These are phyloP conservation scores for Solanum virginianum DNA, from an alignment of 257 asterid genomes.

Conservation along the genomic window DNA sequence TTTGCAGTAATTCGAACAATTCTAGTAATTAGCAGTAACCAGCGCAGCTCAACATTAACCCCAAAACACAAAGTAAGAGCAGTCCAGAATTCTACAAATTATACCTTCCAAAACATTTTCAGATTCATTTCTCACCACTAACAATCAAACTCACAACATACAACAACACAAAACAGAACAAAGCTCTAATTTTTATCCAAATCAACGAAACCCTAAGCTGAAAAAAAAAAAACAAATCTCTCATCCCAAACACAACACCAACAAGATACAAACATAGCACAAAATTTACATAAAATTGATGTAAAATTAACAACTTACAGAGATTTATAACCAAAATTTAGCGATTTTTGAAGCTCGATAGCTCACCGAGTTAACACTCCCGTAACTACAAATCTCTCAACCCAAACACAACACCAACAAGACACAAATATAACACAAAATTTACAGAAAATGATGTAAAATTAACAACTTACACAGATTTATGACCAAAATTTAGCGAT, in stretches of 20 bases:
- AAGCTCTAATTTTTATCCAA: background rate
- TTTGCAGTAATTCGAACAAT: background rate
- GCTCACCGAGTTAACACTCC: too few relatives aligned
- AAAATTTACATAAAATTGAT: background rate
- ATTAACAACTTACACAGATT: conserved; percentile 16
- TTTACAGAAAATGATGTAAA: background rate
- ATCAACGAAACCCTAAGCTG: conserved; percentile 33
- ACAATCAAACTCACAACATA: background rate
- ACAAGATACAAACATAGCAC: background rate
- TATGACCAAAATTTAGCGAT: conserved; percentile 5
- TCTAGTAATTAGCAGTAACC: background rate
- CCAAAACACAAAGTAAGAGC: background rate
- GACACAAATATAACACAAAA: too few relatives aligned
- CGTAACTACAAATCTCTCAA: too few relatives aligned
- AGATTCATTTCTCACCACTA: background rate
- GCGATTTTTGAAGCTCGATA: conserved; percentile 1
- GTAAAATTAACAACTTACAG: conserved; percentile 11
- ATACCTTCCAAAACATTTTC: background rate
- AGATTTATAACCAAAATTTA: conserved; percentile 9
- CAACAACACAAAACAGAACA: background rate
- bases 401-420: too few relatives aligned
- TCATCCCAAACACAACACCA: background rate
- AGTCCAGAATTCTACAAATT: background rate
- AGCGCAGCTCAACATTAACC: background rate
- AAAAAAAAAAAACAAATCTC: background rate